These are phyloP conservation scores for Sugiyamaella neomexicana DNA, from an alignment of 1,139 yeast genomes.

Conservation along the genomic window DNA sequence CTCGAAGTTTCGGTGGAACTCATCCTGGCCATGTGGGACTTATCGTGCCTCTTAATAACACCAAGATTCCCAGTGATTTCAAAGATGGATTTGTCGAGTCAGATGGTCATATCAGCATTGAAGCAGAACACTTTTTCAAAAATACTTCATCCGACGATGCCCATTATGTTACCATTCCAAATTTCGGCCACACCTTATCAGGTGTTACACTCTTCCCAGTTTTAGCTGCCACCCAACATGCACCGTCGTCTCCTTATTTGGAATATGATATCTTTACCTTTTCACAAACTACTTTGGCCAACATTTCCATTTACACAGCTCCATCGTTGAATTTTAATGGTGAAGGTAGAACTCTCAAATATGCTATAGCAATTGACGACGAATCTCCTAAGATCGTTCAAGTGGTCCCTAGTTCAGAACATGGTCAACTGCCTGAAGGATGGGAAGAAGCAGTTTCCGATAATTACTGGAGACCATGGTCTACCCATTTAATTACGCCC, in stretches of 20 bases:
- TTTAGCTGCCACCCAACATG: conserved; percentile 17
- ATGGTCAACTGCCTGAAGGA: conserved; percentile 23
- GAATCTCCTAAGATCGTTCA: conserved; percentile 21
- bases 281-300: conserved; percentile 17
- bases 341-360: conserved; percentile 21
- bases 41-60: conserved; percentile 20
- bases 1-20: conserved; percentile 15
- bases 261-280: conserved; percentile 22
- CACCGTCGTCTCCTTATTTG: conserved; percentile 22
- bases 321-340: conserved; percentile 27
- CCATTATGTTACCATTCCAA: conserved; percentile 20
- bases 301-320: conserved; percentile 24
- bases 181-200: conserved; percentile 24
- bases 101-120: conserved; percentile 25
- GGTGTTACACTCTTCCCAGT: conserved; percentile 29
- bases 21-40: conserved; percentile 7
- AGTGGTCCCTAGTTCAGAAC: conserved; percentile 20
- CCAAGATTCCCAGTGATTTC: conserved; percentile 20
- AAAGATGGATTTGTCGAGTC: conserved; percentile 26
- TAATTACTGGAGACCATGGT: conserved; percentile 24
- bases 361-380: conserved; percentile 26
- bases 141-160: conserved; percentile 16
- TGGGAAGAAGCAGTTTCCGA: conserved; percentile 28
- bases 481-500: conserved; percentile 19
- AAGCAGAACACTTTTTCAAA: conserved; percentile 19